A percentile compares a stretch with the other conserved stretches of the same genome.
Evolutionary conservation across 805 yeast genomes (phyloP).

Genomic region (Candida tibetensis): DNA sequence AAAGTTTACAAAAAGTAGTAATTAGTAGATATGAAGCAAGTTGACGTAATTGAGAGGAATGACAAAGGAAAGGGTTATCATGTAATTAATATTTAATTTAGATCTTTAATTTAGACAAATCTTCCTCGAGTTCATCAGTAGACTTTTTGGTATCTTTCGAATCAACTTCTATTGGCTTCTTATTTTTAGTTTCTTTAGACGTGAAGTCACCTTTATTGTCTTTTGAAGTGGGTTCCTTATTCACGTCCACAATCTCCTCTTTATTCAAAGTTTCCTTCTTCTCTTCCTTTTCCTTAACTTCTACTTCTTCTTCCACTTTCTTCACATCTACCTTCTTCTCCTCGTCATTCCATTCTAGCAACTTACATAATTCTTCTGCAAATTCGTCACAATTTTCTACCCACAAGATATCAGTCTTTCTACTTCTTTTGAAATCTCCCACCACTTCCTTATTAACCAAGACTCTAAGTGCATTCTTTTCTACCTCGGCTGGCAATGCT

Average conservation of each 20-base stretch:
- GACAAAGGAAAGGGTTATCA: not conserved
- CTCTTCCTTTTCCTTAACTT: not conserved
- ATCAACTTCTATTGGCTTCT: not conserved
- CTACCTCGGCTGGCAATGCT: constrained; percentile 66
- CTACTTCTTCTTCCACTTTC: constrained; percentile 3
- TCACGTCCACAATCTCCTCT: too few species aligned
- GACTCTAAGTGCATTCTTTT: constrained; percentile 48
- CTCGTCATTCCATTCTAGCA: constrained; percentile 65
- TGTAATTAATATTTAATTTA: not conserved
- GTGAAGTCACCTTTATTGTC: not conserved
- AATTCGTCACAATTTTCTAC: constrained; percentile 67
- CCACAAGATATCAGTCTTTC: constrained; percentile 60
- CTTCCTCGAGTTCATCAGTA: constrained; percentile 1
- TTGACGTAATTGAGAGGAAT: too few species aligned
- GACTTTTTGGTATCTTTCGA: not conserved
- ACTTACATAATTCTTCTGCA: constrained; percentile 49
- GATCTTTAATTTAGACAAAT: constrained; percentile 9
- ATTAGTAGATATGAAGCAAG: too few species aligned
- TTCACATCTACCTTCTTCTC: constrained; percentile 38
- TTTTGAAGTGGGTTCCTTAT: too few species aligned
- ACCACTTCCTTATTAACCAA: constrained; percentile 74
- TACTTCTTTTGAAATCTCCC: constrained; percentile 57
- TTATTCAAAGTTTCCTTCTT: not conserved
- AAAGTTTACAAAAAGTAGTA: not conserved
- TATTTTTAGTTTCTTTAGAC: constrained; percentile 4